Percentiles rank a stretch among this genome's conserved stretches.
Conservation (phyloP, 2,329 filamentous ascomycete species). For the Colletotrichum sp. region DNA sequence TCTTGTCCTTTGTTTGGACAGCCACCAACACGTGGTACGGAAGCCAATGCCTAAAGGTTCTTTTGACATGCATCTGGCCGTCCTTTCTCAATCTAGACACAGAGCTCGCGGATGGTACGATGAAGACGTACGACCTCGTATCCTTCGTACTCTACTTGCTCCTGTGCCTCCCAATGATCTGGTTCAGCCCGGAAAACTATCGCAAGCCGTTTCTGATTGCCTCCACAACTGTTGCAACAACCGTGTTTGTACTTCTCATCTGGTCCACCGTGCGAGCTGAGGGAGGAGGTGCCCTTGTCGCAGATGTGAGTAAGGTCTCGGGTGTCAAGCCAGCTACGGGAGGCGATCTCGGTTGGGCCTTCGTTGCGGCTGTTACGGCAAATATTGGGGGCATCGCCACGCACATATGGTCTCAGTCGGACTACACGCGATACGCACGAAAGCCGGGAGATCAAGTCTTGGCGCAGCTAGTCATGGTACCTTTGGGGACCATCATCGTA, state of each 20-base stretch:
- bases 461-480: conserved; percentile 27
- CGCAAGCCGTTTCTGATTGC: conserved; percentile 23
- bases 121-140: conserved; percentile 18
- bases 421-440: conserved; percentile 29
- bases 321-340: conserved; percentile 18
- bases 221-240: conserved; percentile 17
- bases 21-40: conserved; percentile 27
- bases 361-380: conserved; percentile 27
- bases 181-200: conserved; percentile 24
- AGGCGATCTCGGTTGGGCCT: conserved; percentile 24
- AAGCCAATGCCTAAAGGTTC: conserved; percentile 23
- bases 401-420: conserved; percentile 28
- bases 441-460: conserved; percentile 26
- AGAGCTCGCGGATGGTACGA: conserved; percentile 5
- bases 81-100: conserved; percentile 18
- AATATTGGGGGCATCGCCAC: conserved; percentile 28
- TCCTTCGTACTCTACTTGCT: conserved; percentile 22
- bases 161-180: conserved; percentile 24
- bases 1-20: conserved; percentile 24
- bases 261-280: conserved; percentile 29
- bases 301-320: conserved; percentile 12
- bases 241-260: conserved; percentile 31
- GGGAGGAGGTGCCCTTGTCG: conserved; percentile 23
- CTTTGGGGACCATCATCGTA: conserved; percentile 26
- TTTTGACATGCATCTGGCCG: conserved; percentile 14